phyloP scores from a whole-genome alignment of 768 basidiomycete species.

The Royoungia palumana region DNA sequence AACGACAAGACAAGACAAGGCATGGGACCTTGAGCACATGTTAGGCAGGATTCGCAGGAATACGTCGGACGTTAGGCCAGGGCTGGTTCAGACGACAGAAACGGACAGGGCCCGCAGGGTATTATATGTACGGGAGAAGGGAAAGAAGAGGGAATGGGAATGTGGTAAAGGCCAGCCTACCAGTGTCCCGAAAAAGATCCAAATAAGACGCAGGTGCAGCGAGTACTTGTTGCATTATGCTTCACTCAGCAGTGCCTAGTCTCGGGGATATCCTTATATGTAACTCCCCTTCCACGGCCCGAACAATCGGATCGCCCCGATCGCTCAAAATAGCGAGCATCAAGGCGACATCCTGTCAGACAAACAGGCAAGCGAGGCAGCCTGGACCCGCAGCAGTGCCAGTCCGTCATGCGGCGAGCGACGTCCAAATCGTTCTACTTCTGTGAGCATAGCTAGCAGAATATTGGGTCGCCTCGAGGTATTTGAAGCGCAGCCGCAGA shows the following conservation, averaged over 20 bases:
- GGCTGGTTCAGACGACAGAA: neutral
- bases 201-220: neutral
- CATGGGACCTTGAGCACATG: conserved; percentile 5
- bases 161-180: conserved; percentile 3
- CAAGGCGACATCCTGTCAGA: too few relatives aligned
- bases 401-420: too few relatives aligned
- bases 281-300: conserved; percentile 1
- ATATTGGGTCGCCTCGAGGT: too few relatives aligned
- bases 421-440: neutral
- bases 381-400: too few relatives aligned
- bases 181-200: conserved; percentile 1
- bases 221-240: neutral
- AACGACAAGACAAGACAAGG: conserved; percentile 6
- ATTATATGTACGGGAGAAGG: neutral
- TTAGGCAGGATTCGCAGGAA: neutral
- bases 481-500: too few relatives aligned
- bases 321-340: neutral
- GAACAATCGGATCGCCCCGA: neutral
- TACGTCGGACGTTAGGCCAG: neutral
- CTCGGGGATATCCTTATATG: conserved; percentile 1
- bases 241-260: neutral
- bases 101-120: neutral
- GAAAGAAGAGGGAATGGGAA: neutral
- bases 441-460: too few relatives aligned
- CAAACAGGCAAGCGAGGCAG: too few relatives aligned